Evolutionary conservation across 768 basidiomycete species (phyloP), one percentile per base, ranked within the genome.

Genomic region (Leccinum longicurvipes): DNA sequence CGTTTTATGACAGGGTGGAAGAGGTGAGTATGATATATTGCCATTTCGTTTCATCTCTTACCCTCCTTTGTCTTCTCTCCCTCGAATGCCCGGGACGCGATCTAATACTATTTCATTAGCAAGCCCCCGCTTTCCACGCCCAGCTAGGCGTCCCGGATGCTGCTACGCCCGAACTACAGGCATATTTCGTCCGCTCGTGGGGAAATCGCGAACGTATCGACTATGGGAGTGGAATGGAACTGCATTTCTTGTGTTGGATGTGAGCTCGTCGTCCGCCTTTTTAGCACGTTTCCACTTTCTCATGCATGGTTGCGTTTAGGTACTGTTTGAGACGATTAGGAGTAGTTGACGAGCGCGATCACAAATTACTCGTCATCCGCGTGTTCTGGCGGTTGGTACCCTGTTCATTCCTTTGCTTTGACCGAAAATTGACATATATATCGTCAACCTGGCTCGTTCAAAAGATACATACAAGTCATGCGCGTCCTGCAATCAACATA

Each of bases 181-280:
- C 76, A 0, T 99, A 98, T 69, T 89, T 98, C 65, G 74, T 77
- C 34, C 91, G 95, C 67, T 74, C 86, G 15, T 98, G 95, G 95
- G 97, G 97, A 1, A 97, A 90, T 69, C 77, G 89, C 27, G 83
- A 87, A 47, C 78, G 97, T 9, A 93, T 99, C 52, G 97, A 99
- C 72, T 99, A 99, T 72, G 97, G 97, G n/a, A 97, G 94, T 64
- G 97, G 97, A 14, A 98, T 98, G 96, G 97, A 99, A 67, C 79
- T 98, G 44, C 96, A 98, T 72, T 99, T 98, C 66, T 57, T 98
- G 3, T 98, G 95, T 65, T 98, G 94, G 94, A 67, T 98, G 95
- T 97, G 68, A 61, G 92, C 76, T 11, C 1, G 21, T 9, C 15
- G 6, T 6, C 3, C 48, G 0, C 9, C 3, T 14, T 29, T 47